Evolutionary conservation across 495 filamentous ascomycete genomes (phyloP).

Genomic region (Annulohypoxylon bovei): DNA sequence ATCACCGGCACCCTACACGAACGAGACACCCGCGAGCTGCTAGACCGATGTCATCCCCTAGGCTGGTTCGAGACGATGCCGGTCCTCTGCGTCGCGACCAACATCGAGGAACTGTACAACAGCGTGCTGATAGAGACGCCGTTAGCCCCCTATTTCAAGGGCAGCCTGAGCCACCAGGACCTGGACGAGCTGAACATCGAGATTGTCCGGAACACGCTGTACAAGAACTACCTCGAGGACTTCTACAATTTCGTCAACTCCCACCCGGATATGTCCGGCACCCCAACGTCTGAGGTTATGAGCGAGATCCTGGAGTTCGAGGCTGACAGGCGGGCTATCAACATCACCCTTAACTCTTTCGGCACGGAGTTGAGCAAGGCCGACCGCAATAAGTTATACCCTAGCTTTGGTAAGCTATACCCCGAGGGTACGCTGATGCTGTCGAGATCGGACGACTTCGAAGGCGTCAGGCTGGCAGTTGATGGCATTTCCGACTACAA

Average conservation of each 20-base stretch:
- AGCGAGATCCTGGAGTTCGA: slow-evolving; percentile 94
- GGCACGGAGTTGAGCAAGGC: slow-evolving; percentile 95
- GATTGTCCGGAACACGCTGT: slow-evolving; percentile 97
- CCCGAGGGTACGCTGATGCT: slow-evolving; percentile 96
- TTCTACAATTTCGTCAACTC: slow-evolving; percentile 92
- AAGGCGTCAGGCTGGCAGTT: slow-evolving; percentile 90
- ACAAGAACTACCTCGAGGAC: slow-evolving; percentile 99
- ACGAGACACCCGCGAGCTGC: slow-evolving; percentile 92
- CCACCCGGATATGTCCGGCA: slow-evolving; percentile 83
- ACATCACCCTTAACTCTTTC: slow-evolving; percentile 99
- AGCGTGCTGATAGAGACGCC: slow-evolving; percentile 96
- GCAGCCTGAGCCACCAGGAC: slow-evolving; percentile 91
- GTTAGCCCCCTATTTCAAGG: slow-evolving; percentile 95
- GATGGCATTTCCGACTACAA: slow-evolving; percentile 94
- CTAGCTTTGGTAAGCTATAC: slow-evolving; percentile 86
- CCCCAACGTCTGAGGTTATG: slow-evolving; percentile 94
- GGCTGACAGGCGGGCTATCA: slow-evolving; percentile 95
- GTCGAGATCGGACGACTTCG: slow-evolving; percentile 92
- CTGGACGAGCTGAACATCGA: slow-evolving; percentile 99
- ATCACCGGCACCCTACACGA: slow-evolving; percentile 99
- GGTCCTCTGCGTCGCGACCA: slow-evolving; percentile 95
- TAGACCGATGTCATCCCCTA: slow-evolving; percentile 95
- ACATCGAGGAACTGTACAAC: slow-evolving; percentile 99
- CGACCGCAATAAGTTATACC: slow-evolving; percentile 96
- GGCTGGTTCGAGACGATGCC: slow-evolving; percentile 99